Base-by-base conservation (phyloP, 192 early-diverging fungal genomes). In the Chytriomyces sp. region DNA sequence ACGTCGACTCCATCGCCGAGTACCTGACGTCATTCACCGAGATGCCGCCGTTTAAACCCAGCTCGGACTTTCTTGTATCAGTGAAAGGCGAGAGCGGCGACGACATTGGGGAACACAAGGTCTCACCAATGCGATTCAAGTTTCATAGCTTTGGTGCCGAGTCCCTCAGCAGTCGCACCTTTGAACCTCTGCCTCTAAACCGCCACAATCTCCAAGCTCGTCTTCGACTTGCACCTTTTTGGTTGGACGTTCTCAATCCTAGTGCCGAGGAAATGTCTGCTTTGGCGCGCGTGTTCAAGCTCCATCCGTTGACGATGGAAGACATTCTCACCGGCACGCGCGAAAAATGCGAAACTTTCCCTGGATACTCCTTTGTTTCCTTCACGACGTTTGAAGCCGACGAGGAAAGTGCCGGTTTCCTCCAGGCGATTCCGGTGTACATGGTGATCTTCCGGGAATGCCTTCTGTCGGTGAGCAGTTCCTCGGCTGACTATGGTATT, bases 341-440 rank as follows among this genome's bases (percentile, higher is more conserved):
- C 12, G 98, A 99, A 81, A 98, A 98, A 70, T 94, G 94, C 62
- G 96, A 99, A 77, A 82, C 90, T 32, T 98, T 94, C 77, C 82
- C 81, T 59, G 89, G 93, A 60, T 99, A 99, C 79, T 93, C 91
- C 68, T 98, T 98, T 82, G 88, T 97, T 26, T 90, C 91, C 71
- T 94, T 96, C 74, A 82, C 93, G 33, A 79, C 75, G 3, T 82
- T 85, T 55, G 82, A 82, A 52, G 37, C 65, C 28, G 71, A 82
- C 36, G 54, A 78, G n/a, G 77, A 73, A 54, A 81, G 75, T 36
- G 22, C 49, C 30, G 70, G 34, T 0, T 88, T 76, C 63, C 75
- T 85, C 71, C 80, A 84, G 52, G 86, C 88, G 25, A 80, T 88
- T 44, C 83, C 78, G 60, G 79, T 88, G 6, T 84, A 73, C 52